Conservation (phyloP, 2,329 filamentous ascomycete species). For the Nakataea oryzae region DNA sequence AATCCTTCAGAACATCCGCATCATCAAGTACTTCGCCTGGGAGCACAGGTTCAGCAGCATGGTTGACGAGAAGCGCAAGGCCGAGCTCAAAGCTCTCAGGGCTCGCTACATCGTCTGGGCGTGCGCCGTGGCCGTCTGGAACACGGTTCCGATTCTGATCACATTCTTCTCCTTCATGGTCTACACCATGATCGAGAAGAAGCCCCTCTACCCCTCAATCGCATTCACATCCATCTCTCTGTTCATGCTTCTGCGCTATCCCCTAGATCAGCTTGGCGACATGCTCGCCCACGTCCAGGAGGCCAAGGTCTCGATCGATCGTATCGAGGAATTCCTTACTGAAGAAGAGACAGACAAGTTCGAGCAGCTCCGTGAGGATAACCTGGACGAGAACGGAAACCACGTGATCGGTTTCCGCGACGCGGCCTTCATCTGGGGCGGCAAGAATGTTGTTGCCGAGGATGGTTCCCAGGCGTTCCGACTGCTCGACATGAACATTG, state of each 20-base stretch:
- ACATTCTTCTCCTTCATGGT: conserved; percentile 94
- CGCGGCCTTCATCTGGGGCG: conserved; percentile 84
- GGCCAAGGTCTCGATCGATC: conserved; percentile 91
- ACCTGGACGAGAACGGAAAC: conserved; percentile 56
- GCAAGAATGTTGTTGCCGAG: conserved; percentile 46
- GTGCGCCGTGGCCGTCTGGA: conserved; percentile 87
- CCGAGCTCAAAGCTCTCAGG: conserved; percentile 69
- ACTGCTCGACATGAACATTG: conserved; percentile 71
- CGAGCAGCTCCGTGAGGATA: conserved; percentile 63
- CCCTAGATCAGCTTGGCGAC: conserved; percentile 89
- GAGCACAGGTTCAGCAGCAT: conserved; percentile 80
- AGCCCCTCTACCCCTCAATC: conserved; percentile 80
- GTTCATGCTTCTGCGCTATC: conserved; percentile 86
- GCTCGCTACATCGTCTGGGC: conserved; percentile 87
- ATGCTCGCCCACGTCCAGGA: conserved; percentile 99
- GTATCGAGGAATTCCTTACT: conserved; percentile 85
- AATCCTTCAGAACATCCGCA: conserved; percentile 91
- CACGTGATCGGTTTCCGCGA: conserved; percentile 75
- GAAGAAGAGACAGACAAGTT: conserved; percentile 98
- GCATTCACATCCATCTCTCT: conserved; percentile 95
- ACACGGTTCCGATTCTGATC: conserved; percentile 87
- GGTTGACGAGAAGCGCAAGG: conserved; percentile 78
- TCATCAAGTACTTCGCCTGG: conserved; percentile 99
- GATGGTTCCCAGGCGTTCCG: conserved; percentile 68
- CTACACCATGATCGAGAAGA: conserved; percentile 83